Evolutionary conservation across 371 early-diverging fungal genomes (phyloP), one percentile per base, ranked within the genome.

Genomic region (Mucor mucedo): DNA sequence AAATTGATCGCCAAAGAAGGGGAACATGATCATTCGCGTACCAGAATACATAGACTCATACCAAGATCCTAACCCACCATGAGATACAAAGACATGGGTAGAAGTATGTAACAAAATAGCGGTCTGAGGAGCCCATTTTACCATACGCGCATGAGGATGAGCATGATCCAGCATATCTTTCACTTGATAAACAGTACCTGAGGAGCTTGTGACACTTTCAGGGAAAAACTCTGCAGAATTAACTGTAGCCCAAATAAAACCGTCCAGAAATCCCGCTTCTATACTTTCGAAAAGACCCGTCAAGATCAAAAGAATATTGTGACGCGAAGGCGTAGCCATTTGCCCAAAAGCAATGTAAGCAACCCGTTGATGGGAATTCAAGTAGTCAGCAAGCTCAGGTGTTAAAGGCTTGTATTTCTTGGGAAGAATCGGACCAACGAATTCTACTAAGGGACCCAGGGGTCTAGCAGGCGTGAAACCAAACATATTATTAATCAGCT

Each of bases 281-380:
- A 70, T 11, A 11, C 59, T 55, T 16, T 70, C 64, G 0, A 74
- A 10, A 7, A 77, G 38, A 63, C 63, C 0, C 59, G 58, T 21
- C 76, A 9, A 21, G 11, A 80, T 58, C 2, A 66, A 38, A 2
- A 52, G 16, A 6, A 72, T 57, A 33, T 70, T 66, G 1, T 58
- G 11, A 3, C 33, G n/a, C 2, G 55, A 21, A 2, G 71, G 66
- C 9, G 52, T 48, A 7, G 69, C 72, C 2, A 58, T 68, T 13
- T 77, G 77, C 2, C 78, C 79, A 65, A 82, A 82, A 1, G 76
- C 79, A 16, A 77, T 53, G 55, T 77, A 82, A 0, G 62, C 69
- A 9, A 82, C 71, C 2, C 63, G 63, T 11, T 40, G 2, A 40
- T 72, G 71, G 3, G 44, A 11, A 42, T 69, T 62, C 1, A 75